phyloP scores from a whole-genome alignment of 257 asterid genomes.

The Thymus mandschuricus region DNA sequence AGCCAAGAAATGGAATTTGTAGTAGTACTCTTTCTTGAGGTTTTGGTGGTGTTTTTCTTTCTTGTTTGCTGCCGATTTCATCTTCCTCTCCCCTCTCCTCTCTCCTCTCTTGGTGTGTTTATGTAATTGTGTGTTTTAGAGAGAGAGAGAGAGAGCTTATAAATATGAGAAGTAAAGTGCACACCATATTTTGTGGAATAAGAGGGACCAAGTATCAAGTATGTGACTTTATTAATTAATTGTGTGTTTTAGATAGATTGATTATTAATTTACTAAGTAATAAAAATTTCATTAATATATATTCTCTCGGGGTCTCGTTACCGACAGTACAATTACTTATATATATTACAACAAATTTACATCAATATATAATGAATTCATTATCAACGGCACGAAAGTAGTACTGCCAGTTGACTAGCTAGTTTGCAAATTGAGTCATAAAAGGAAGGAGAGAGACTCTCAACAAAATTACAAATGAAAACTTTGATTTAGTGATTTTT shows the following conservation, averaged over 20 bases:
- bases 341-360: too few species aligned
- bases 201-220: not conserved
- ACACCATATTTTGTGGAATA: slow-evolving; percentile 11
- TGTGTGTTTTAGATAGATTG: not conserved
- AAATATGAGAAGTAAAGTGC: slow-evolving; percentile 3
- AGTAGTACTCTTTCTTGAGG: slow-evolving; percentile 12
- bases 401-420: too few species aligned
- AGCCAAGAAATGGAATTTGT: slow-evolving; percentile 14
- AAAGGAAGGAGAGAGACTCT: too few species aligned
- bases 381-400: too few species aligned
- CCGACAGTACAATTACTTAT: too few species aligned
- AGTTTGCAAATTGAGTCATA: too few species aligned
- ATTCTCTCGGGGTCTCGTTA: too few species aligned
- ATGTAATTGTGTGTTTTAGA: not conserved
- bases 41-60: slow-evolving; percentile 20
- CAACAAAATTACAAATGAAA: too few species aligned
- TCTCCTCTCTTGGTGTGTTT: not conserved
- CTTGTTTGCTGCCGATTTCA: slow-evolving; percentile 11
- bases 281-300: too few species aligned
- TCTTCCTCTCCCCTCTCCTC: not conserved
- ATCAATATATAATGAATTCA: too few species aligned
- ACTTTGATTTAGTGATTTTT: too few species aligned
- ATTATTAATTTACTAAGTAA: too few species aligned
- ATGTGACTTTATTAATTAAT: not conserved
- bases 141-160: slow-evolving; percentile 1